These are phyloP conservation scores for Cordyceps militaris DNA, from an alignment of 2,329 filamentous ascomycete genomes.

Conservation along the genomic window DNA sequence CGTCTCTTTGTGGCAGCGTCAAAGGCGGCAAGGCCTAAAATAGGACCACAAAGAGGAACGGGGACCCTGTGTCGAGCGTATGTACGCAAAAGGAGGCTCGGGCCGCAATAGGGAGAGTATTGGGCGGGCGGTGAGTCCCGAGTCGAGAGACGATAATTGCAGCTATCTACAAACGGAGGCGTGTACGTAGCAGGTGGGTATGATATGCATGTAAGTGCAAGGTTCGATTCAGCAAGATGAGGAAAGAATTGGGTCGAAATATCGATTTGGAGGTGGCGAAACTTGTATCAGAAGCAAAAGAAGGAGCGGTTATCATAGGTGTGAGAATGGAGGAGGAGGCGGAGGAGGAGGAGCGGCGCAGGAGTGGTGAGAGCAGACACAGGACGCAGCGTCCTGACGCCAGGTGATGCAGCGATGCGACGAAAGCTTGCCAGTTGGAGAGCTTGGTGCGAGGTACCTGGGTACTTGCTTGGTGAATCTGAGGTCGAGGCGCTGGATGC, in stretches of 20 bases:
- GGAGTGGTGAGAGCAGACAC: no score
- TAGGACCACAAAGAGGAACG: not conserved
- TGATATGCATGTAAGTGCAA: conserved; percentile 4
- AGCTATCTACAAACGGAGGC: conserved; percentile 10
- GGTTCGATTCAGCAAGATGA: not conserved
- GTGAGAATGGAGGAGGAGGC: not conserved
- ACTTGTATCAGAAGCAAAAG: not conserved
- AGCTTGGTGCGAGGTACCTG: not conserved
- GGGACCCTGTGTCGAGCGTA: not conserved
- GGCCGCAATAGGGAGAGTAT: not conserved
- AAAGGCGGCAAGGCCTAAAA: not conserved
- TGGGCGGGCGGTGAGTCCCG: conserved; percentile 2
- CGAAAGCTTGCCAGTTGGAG: conserved; percentile 3
- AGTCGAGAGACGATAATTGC: not conserved
- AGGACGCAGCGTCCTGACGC: not conserved
- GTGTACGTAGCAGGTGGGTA: not conserved
- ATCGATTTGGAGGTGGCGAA: not conserved
- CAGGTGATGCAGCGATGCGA: conserved; percentile 8
- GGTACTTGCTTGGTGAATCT: not conserved
- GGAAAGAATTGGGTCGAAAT: not conserved
- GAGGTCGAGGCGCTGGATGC: conserved; percentile 12
- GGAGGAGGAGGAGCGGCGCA: not conserved
- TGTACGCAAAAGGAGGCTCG: not conserved
- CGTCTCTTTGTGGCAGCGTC: not conserved
- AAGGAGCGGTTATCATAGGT: not conserved